A percentile compares a stretch with the other conserved stretches of the same genome.
These are phyloP conservation scores for Soucietia sequanensis DNA, from an alignment of 805 yeast species.

Conservation along the genomic window DNA sequence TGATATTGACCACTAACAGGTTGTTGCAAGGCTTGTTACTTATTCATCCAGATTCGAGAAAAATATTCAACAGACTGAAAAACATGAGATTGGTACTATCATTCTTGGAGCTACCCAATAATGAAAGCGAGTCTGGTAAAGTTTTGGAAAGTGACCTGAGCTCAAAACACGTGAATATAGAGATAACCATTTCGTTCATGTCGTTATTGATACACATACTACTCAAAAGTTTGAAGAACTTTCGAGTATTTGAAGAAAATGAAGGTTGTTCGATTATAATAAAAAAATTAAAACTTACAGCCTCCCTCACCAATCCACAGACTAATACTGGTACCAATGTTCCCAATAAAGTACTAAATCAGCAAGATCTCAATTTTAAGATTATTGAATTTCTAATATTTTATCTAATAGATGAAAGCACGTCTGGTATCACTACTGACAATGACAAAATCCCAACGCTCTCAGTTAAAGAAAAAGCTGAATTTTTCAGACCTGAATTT, in stretches of 20 bases:
- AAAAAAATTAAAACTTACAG: slow-evolving; percentile 27
- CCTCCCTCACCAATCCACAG: slow-evolving; percentile 5
- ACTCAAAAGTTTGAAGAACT: slow-evolving; percentile 54
- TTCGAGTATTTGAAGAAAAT: slow-evolving; percentile 56
- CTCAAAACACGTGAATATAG: slow-evolving; percentile 6
- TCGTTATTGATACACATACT: slow-evolving; percentile 58
- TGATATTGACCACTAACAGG: slow-evolving; percentile 24
- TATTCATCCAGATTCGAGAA: slow-evolving; percentile 55
- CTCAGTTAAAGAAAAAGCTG: slow-evolving; percentile 29
- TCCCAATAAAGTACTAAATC: slow-evolving; percentile 11
- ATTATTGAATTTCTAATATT: slow-evolving; percentile 68
- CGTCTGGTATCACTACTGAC: slow-evolving; percentile 2
- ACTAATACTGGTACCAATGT: not conserved
- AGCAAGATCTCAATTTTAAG: slow-evolving; percentile 58
- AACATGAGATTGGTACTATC: slow-evolving; percentile 38
- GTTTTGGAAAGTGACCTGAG: slow-evolving; percentile 2
- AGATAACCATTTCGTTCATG: slow-evolving; percentile 34
- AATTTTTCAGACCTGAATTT: slow-evolving; percentile 34
- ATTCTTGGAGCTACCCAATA: slow-evolving; percentile 16
- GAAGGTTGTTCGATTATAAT: slow-evolving; percentile 58
- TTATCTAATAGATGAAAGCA: slow-evolving; percentile 60
- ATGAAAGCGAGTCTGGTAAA: too few species aligned
- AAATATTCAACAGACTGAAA: slow-evolving; percentile 40
- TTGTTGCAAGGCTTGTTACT: slow-evolving; percentile 60
- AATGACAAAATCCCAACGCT: slow-evolving; percentile 4